Base-by-base conservation (phyloP, 2,329 filamentous ascomycete genomes). In the Phaeosphaeria sp. region DNA sequence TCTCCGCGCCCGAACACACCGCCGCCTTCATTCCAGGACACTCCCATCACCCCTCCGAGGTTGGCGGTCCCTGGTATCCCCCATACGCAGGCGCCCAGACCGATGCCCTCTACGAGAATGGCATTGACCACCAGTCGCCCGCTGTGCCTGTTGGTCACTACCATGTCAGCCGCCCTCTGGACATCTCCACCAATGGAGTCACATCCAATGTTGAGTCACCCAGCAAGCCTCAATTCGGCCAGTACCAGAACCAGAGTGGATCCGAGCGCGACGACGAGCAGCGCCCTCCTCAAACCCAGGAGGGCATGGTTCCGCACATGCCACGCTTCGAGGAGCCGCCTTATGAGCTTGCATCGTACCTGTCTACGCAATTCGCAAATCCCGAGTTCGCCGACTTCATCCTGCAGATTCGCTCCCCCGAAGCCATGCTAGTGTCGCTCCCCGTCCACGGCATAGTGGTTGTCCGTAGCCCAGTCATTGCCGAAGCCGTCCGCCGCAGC, bases 361-460 rank as follows among this genome's bases (percentile, higher is more conserved):
- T 78, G 7, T 69, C 65, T 10, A 61, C 69, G 2, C 69, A 75
- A 30, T 76, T 77, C 50, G 73, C 69, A 21, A 74, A 72, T 43
- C 70, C 67, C 15, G 71, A 76, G 22, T 76, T 75, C 50, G 72
- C 75, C 30, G 77, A 79, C 46, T 74, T 69, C 50, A 58, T 76
- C 25, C 64, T 79, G 10, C 72, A 78, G 51, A 59, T 79, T 43
- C 71, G 69, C 23, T 71, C 69, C 15, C 65, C 66, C 13, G 66
- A 71, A 20, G 65, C 61, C 21, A 50, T 68, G 6, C 65, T 74
- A 22, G 56, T 75, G 18, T 66, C 69, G 27, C 54, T 77, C n/a
- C 74, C 73, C 22, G 72, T 74, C 1, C 76, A 78, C 52, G 70
- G 68, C 18, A 68, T 76, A 13, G 63, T 79, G 0, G 69, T 77